phyloP scores from a whole-genome alignment of 2,329 filamentous ascomycete genomes.

The Penicillium sp. region DNA sequence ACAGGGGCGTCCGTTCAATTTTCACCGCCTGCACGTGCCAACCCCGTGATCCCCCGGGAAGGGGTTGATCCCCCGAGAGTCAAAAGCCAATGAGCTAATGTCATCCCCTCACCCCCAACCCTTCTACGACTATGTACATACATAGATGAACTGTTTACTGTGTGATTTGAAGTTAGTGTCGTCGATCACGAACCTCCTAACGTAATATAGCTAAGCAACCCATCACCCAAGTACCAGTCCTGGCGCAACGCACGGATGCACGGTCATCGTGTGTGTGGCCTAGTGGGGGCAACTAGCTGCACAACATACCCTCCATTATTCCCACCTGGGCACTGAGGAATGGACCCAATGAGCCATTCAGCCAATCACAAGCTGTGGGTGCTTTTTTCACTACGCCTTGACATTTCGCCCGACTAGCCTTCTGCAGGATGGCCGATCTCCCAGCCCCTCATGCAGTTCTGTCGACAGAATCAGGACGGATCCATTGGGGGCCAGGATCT shows the following conservation, averaged over 20 bases:
- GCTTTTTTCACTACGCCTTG: constrained; percentile 24
- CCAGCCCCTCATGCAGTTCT: constrained; percentile 22
- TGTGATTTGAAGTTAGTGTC: background rate
- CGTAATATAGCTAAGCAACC: background rate
- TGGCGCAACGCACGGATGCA: constrained; percentile 18
- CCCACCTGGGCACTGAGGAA: constrained; percentile 8
- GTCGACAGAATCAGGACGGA: constrained; percentile 16
- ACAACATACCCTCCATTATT: constrained; percentile 22
- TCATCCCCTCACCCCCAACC: background rate
- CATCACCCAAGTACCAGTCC: constrained; percentile 11
- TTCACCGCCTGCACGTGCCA: constrained; percentile 20
- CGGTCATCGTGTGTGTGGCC: constrained; percentile 15
- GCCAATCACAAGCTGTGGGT: constrained; percentile 17
- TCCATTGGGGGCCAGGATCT: constrained; percentile 15
- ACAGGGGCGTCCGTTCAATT: too few relatives aligned
- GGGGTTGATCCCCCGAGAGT: constrained; percentile 8
- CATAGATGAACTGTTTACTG: background rate
- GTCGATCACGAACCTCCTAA: background rate
- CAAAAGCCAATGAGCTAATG: constrained; percentile 6
- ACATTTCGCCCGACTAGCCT: constrained; percentile 27
- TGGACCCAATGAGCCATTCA: constrained; percentile 5
- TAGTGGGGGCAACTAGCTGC: constrained; percentile 16
- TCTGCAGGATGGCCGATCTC: constrained; percentile 30
- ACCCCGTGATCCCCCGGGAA: constrained; percentile 3
- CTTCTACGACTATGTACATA: too few relatives aligned